These are phyloP conservation scores for Chrysoporthe cubensis DNA, from an alignment of 2,329 filamentous ascomycete genomes.

Conservation along the genomic window DNA sequence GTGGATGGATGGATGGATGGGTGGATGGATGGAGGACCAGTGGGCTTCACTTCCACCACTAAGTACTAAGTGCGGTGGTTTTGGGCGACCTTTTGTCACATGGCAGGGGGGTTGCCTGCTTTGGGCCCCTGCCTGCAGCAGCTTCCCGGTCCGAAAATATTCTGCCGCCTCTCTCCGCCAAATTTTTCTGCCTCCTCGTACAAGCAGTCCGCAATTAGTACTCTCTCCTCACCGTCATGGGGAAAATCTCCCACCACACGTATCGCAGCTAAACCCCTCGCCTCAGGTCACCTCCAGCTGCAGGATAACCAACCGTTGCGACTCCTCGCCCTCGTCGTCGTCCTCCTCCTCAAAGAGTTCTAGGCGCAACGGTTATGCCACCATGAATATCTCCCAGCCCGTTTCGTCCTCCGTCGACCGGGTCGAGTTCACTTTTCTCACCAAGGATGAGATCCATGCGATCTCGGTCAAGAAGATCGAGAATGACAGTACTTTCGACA, in stretches of 20 bases:
- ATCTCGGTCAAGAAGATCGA: constrained; percentile 94
- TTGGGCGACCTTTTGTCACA: not conserved
- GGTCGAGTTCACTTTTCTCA: constrained; percentile 88
- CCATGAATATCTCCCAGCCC: constrained; percentile 77
- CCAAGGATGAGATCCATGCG: constrained; percentile 78
- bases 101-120: not conserved
- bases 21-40: not conserved
- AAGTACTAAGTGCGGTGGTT: not conserved
- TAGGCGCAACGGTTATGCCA: constrained; percentile 23
- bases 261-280: not conserved
- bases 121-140: not conserved
- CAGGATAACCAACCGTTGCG: not conserved
- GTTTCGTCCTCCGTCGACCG: constrained; percentile 81
- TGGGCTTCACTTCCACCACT: not conserved
- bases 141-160: not conserved
- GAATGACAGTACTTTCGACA: constrained; percentile 93
- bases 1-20: not conserved
- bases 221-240: constrained; percentile 1
- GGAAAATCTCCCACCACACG: not conserved
- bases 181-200: constrained; percentile 18
- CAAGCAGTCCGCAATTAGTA: too few relatives aligned
- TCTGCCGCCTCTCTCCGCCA: constrained; percentile 23
- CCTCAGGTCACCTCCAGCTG: not conserved
- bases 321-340: not conserved
- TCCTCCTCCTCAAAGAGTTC: too few relatives aligned